A percentile compares a stretch with the other conserved stretches of the same genome.
phyloP scores from a whole-genome alignment of 495 filamentous ascomycete genomes.

The Aspergillus panamensis region DNA sequence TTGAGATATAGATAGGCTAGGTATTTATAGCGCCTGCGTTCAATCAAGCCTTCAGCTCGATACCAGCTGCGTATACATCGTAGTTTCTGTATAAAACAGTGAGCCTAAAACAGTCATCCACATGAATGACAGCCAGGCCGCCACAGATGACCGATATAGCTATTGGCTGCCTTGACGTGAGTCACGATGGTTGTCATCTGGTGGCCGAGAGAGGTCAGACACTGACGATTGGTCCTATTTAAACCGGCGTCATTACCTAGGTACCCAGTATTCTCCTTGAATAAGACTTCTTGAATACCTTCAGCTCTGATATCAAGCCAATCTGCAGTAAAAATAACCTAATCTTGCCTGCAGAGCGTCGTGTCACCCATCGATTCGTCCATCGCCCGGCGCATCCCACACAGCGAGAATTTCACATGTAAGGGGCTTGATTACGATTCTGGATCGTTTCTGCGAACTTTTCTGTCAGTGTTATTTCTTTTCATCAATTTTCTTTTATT shows the following conservation, averaged over 20 bases:
- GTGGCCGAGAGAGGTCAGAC: neutral
- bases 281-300: no score
- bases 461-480: neutral
- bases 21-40: neutral
- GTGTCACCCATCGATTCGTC: slow-evolving; percentile 1
- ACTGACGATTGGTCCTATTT: neutral
- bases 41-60: neutral
- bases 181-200: neutral
- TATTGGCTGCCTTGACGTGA: neutral
- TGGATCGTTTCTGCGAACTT: neutral
- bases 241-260: neutral
- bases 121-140: no score
- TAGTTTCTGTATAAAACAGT: no score
- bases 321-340: neutral
- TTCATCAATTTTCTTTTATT: neutral
- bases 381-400: neutral
- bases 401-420: slow-evolving; percentile 2
- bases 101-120: no score
- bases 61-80: no score
- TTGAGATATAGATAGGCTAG: neutral
- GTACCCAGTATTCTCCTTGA: no score
- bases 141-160: neutral
- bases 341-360: neutral
- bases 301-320: no score
- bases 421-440: slow-evolving; percentile 8